Conservation (phyloP, 129 eudicot species). For the Helianthus tuberosus region DNA sequence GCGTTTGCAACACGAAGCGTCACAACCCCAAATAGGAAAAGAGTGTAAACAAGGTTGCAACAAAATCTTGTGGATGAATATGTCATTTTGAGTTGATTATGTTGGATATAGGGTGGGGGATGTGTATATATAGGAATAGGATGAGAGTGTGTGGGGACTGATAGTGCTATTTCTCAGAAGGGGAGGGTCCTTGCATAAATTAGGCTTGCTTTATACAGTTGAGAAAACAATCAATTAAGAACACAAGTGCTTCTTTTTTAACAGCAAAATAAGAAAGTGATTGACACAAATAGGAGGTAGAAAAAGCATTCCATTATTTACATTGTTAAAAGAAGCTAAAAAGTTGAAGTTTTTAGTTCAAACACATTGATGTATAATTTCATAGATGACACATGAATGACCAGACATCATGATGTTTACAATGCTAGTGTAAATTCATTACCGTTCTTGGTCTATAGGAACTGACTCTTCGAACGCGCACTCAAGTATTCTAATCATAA, state of each 20-base stretch:
- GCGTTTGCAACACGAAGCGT: slow-evolving; percentile 29
- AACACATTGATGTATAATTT: slow-evolving; percentile 7
- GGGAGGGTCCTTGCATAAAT: slow-evolving; percentile 19
- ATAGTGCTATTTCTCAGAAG: not conserved
- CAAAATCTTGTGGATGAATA: slow-evolving; percentile 14
- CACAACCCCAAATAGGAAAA: slow-evolving; percentile 26
- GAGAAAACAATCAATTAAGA: not conserved
- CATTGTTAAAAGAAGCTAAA: slow-evolving; percentile 8
- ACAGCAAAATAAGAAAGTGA: slow-evolving; percentile 15
- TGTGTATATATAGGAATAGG: slow-evolving; percentile 16
- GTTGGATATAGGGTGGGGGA: slow-evolving; percentile 22
- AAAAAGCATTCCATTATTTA: slow-evolving; percentile 1
- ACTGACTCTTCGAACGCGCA: not conserved
- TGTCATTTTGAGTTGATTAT: slow-evolving; percentile 26
- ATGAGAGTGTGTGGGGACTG: slow-evolving; percentile 26
- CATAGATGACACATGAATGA: slow-evolving; percentile 11
- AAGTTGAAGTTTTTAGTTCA: slow-evolving; percentile 1
- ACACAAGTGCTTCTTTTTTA: not conserved
- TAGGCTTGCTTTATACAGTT: slow-evolving; percentile 1
- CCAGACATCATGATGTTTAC: slow-evolving; percentile 27
- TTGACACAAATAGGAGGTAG: slow-evolving; percentile 1
- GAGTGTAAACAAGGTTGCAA: slow-evolving; percentile 15
- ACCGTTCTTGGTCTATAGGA: not conserved
- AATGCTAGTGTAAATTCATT: slow-evolving; percentile 16
- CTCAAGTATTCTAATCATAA: not conserved